Conservation (phyloP, 2,329 filamentous ascomycete genomes). For the Shiraia bambusicola region DNA sequence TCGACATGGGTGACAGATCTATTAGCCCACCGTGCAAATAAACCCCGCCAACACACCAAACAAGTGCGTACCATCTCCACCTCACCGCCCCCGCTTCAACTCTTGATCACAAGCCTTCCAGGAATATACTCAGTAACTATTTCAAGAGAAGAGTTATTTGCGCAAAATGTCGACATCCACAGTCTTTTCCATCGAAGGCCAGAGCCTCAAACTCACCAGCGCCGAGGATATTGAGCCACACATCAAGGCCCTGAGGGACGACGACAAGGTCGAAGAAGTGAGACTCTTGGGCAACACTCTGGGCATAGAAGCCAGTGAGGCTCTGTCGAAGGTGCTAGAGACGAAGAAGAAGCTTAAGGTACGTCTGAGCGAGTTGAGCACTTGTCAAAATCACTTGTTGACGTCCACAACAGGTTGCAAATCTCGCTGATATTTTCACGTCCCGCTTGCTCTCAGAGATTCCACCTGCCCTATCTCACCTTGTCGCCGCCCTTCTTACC, state of each 20-base stretch:
- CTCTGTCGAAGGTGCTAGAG: slow-evolving; percentile 77
- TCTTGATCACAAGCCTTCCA: slow-evolving; percentile 5
- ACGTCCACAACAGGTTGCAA: slow-evolving; percentile 62
- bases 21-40: slow-evolving; percentile 17
- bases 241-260: slow-evolving; percentile 71
- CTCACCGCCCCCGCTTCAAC: slow-evolving; percentile 2
- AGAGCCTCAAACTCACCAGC: slow-evolving; percentile 87
- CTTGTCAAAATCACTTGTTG: slow-evolving; percentile 5
- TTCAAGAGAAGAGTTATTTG: not conserved
- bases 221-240: slow-evolving; percentile 84
- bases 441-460: slow-evolving; percentile 91
- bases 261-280: slow-evolving; percentile 79
- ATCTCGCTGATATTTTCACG: slow-evolving; percentile 97
- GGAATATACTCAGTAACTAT: slow-evolving; percentile 1
- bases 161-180: slow-evolving; percentile 54
- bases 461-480: slow-evolving; percentile 79
- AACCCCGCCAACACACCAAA: slow-evolving; percentile 35
- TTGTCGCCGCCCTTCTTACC: slow-evolving; percentile 83
- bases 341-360: slow-evolving; percentile 82
- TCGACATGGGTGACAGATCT: slow-evolving; percentile 9
- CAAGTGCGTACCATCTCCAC: slow-evolving; percentile 19
- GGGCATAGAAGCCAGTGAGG: slow-evolving; percentile 83
- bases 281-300: slow-evolving; percentile 88
- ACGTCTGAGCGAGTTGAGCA: slow-evolving; percentile 7
- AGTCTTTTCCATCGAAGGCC: slow-evolving; percentile 87